Conservation (phyloP, 2,329 filamentous ascomycete genomes). For the Dothistroma septosporum region DNA sequence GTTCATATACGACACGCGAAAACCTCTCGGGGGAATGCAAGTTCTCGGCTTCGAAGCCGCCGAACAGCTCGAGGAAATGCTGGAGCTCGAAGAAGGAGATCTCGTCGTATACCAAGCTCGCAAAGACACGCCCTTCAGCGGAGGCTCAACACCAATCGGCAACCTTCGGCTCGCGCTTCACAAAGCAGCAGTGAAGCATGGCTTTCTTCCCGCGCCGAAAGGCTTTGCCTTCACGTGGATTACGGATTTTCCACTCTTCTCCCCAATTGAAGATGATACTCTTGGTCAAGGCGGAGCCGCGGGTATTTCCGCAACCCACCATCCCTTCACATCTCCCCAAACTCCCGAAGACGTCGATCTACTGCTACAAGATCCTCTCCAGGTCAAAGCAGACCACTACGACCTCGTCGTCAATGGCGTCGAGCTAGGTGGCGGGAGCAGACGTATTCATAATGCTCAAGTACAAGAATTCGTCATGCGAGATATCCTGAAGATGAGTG, state of each 20-base stretch:
- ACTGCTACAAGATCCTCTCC: conserved; percentile 66
- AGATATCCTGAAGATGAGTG: conserved; percentile 73
- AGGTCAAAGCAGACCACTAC: conserved; percentile 80
- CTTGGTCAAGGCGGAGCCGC: conserved; percentile 78
- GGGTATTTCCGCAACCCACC: conserved; percentile 82
- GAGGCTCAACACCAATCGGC: conserved; percentile 70
- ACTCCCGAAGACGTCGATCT: conserved; percentile 67
- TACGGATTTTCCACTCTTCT: conserved; percentile 87
- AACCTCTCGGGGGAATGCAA: conserved; percentile 72
- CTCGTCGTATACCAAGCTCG: conserved; percentile 79
- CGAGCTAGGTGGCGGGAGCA: conserved; percentile 87
- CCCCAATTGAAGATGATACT: conserved; percentile 59
- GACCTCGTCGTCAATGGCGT: conserved; percentile 94
- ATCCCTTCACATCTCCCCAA: conserved; percentile 90
- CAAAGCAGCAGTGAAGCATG: conserved; percentile 61
- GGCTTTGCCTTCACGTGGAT: conserved; percentile 78
- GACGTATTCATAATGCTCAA: conserved; percentile 79
- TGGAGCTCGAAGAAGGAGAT: conserved; percentile 65
- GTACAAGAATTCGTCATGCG: conserved; percentile 83
- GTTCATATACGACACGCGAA: conserved; percentile 67
- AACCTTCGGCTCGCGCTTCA: conserved; percentile 68
- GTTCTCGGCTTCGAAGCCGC: conserved; percentile 71
- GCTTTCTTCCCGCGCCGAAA: conserved; percentile 48
- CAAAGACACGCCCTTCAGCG: conserved; percentile 58
- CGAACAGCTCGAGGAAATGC: conserved; percentile 51